Evolutionary conservation across 257 asterid species (phyloP).

Genomic region (Rubia yunnanensis): DNA sequence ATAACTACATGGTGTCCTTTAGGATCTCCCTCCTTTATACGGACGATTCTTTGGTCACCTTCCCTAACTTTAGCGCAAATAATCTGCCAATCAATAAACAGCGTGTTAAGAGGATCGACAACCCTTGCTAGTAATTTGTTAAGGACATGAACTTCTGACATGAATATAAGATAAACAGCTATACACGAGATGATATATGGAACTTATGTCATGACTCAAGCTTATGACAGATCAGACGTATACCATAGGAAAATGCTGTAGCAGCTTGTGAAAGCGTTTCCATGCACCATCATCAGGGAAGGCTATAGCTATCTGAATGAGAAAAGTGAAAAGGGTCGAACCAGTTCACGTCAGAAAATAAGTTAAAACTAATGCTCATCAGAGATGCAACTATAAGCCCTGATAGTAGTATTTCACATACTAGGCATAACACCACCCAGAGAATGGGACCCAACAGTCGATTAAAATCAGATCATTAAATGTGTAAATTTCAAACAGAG

Average conservation of each 20-base stretch:
- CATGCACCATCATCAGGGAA: slow-evolving; percentile 99
- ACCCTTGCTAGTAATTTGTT: neutral
- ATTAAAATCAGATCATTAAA: neutral
- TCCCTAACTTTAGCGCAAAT: slow-evolving; percentile 96
- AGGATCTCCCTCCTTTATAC: slow-evolving; percentile 91
- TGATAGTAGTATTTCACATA: neutral
- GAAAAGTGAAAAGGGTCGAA: neutral
- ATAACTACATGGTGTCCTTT: slow-evolving; percentile 91
- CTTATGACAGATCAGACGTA: slow-evolving; percentile 13
- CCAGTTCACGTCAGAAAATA: neutral
- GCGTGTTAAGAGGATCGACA: slow-evolving; percentile 5
- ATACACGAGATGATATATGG: neutral
- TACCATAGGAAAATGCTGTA: slow-evolving; percentile 98
- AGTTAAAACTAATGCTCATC: neutral
- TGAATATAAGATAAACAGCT: neutral
- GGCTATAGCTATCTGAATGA: slow-evolving; percentile 73
- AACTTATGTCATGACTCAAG: neutral
- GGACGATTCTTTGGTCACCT: slow-evolving; percentile 81
- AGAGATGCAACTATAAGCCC: neutral
- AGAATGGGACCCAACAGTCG: neutral
- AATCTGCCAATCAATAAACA: slow-evolving; percentile 39
- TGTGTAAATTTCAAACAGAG: neutral
- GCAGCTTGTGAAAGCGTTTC: slow-evolving; percentile 98
- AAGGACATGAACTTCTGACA: neutral
- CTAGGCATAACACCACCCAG: neutral